Conservation (phyloP, 768 basidiomycete species). For the Rubroboletus pulcherrimus region DNA sequence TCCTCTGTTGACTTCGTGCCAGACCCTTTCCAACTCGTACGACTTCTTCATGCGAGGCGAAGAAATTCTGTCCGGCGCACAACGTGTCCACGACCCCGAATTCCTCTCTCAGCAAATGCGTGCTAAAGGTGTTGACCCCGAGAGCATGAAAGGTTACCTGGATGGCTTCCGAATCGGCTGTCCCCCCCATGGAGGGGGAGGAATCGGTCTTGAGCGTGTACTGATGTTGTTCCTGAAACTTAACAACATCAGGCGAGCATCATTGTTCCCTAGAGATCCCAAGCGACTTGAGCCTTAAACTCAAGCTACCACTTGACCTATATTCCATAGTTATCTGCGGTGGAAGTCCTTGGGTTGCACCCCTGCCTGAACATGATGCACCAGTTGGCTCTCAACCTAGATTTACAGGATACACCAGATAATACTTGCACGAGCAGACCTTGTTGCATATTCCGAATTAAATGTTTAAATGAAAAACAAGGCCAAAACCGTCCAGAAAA, state of each 20-base stretch:
- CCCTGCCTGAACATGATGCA: background rate
- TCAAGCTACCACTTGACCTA: background rate
- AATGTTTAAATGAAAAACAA: constrained; percentile 11
- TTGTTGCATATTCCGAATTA: constrained; percentile 26
- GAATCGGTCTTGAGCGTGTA: constrained; percentile 92
- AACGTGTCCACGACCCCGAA: constrained; percentile 90
- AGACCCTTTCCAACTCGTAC: constrained; percentile 96
- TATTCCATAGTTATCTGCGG: background rate
- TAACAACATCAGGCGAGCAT: constrained; percentile 90
- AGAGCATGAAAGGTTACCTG: constrained; percentile 86
- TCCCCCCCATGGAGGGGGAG: constrained; percentile 94
- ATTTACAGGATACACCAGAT: constrained; percentile 19
- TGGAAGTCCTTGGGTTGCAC: background rate
- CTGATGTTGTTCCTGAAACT: constrained; percentile 97
- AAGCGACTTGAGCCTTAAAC: constrained; percentile 86
- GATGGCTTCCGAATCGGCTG: constrained; percentile 95
- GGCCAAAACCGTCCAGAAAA: constrained; percentile 21
- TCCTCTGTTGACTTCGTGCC: constrained; percentile 2
- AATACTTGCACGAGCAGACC: constrained; percentile 13
- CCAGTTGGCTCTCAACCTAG: constrained; percentile 9
- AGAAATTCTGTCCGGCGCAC: constrained; percentile 97
- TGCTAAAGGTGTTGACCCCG: constrained; percentile 83
- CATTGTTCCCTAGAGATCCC: constrained; percentile 95
- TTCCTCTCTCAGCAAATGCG: constrained; percentile 84
- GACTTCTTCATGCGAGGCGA: constrained; percentile 99